Conservation (phyloP, 176 grass and related monocot genomes). For the Miscanthus lutarioriparius region DNA sequence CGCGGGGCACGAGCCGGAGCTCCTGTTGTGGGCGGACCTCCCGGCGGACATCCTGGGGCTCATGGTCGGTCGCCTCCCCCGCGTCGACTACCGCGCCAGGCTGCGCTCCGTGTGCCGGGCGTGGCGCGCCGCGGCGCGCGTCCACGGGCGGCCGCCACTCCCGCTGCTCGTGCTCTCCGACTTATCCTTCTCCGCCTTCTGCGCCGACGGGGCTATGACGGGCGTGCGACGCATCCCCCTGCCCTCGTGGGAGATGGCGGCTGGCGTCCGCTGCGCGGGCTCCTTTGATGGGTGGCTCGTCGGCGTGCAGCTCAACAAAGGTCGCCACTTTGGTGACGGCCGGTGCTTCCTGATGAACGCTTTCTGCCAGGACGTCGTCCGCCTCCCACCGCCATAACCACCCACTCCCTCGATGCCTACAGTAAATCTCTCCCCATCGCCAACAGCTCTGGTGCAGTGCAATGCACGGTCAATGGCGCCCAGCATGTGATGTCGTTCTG, state of each 20-base stretch:
- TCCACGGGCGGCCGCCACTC: conserved; percentile 29
- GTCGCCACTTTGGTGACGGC: conserved; percentile 24
- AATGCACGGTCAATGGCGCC: conserved; percentile 12
- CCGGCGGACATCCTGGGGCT: conserved; percentile 32
- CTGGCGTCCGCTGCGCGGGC: conserved; percentile 37
- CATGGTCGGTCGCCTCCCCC: conserved; percentile 20
- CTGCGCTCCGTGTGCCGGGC: conserved; percentile 37
- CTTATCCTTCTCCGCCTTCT: conserved; percentile 27
- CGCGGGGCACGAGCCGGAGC: neutral
- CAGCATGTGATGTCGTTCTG: conserved; percentile 46
- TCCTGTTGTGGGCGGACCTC: conserved; percentile 33
- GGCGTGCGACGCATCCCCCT: conserved; percentile 9
- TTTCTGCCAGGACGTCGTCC: conserved; percentile 23
- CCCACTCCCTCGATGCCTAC: conserved; percentile 17
- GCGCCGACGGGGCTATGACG: neutral
- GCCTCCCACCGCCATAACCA: neutral
- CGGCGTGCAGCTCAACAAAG: conserved; percentile 22
- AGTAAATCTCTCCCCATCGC: conserved; percentile 28
- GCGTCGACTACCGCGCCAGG: too few species aligned
- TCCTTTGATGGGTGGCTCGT: conserved; percentile 38
- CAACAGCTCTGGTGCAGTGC: conserved; percentile 26
- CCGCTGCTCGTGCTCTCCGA: conserved; percentile 30
- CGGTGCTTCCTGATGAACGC: conserved; percentile 43
- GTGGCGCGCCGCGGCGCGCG: conserved; percentile 25
- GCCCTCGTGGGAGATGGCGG: neutral